phyloP scores from a whole-genome alignment of 495 filamentous ascomycete species.

The Letharia columbiana region DNA sequence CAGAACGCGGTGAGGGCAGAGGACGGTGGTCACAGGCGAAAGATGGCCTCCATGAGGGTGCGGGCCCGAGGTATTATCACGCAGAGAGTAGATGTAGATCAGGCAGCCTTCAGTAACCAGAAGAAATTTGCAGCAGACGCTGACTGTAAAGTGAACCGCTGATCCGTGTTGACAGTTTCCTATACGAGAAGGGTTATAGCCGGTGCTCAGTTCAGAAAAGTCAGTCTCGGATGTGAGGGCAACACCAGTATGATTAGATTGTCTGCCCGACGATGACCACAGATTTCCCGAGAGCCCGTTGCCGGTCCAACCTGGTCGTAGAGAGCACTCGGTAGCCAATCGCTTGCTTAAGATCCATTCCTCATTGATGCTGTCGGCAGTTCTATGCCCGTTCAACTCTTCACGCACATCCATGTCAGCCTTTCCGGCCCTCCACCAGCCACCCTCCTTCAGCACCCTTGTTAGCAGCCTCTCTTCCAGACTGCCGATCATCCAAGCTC shows the following conservation, averaged over 20 bases:
- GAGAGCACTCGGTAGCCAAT: slow-evolving; percentile 52
- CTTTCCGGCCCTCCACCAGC: slow-evolving; percentile 47
- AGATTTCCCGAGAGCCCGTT: slow-evolving; percentile 30
- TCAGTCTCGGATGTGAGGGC: slow-evolving; percentile 25
- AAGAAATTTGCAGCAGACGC: slow-evolving; percentile 52
- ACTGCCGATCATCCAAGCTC: slow-evolving; percentile 56
- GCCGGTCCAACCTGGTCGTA: slow-evolving; percentile 42
- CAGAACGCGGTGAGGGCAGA: slow-evolving; percentile 51
- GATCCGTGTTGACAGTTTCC: not conserved
- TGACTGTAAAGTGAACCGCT: slow-evolving; percentile 41
- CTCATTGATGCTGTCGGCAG: slow-evolving; percentile 30
- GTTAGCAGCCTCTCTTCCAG: slow-evolving; percentile 46
- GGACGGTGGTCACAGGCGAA: slow-evolving; percentile 43
- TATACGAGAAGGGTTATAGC: slow-evolving; percentile 6
- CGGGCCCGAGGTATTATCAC: slow-evolving; percentile 21
- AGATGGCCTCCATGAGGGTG: slow-evolving; percentile 30
- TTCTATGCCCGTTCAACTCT: slow-evolving; percentile 14
- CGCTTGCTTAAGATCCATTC: slow-evolving; percentile 53
- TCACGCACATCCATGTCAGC: slow-evolving; percentile 31
- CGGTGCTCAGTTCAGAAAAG: slow-evolving; percentile 22
- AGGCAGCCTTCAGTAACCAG: slow-evolving; percentile 48
- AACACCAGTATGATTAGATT: slow-evolving; percentile 6
- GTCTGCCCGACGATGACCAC: slow-evolving; percentile 29
- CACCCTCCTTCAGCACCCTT: slow-evolving; percentile 47
- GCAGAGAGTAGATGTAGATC: slow-evolving; percentile 54